Evolutionary conservation across 2,329 filamentous ascomycete genomes (phyloP), one percentile per base, ranked within the genome.

Genomic region (Paraphoma chrysanthemicola): DNA sequence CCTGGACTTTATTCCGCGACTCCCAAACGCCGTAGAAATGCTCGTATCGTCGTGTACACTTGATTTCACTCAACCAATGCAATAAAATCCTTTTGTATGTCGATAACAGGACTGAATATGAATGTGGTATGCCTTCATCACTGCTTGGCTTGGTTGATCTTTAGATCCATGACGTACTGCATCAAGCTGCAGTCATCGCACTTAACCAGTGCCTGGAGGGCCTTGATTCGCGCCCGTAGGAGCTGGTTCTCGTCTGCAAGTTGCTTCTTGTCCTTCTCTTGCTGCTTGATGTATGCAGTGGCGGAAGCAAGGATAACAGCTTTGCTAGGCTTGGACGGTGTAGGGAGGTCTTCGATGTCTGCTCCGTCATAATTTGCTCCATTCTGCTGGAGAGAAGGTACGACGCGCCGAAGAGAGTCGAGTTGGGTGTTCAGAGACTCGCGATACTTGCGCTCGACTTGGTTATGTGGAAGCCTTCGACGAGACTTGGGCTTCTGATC

Each of bases 391-490:
- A 80, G 72, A 1, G 74, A 73, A 0, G 78, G 78, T 0, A 80
- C 71, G 2, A 78, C 71, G 39, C 71, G 59, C 36, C 74, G 73
- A 7, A 81, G 69, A 0, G 77, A 77, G 14, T 81, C 79, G 45
- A 81, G 75, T 55, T 80, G 78, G 1, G 78, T 77, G 67, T 81
- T 81, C 47, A 81, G 73, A 4, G 78, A 80, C 49, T 81, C 78
- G 50, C 79, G 78, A 63, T 81, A 81, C 53, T 80, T 78, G 45
- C 78, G 77, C 59, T 81, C 79, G 51, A 81, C 78, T 57, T 80
- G 77, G 50, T 80, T 81, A 68, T 81, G 79, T 10, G 77, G 77
- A 16, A 77, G 57, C 41, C 77, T 70, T 28, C 72, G 69, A 31
- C 72, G 72, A 10, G 68, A 63, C 54, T 77, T 77, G 16, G 69